Conservation (phyloP, 2,329 filamentous ascomycete species). For the Colletotrichum sp. region DNA sequence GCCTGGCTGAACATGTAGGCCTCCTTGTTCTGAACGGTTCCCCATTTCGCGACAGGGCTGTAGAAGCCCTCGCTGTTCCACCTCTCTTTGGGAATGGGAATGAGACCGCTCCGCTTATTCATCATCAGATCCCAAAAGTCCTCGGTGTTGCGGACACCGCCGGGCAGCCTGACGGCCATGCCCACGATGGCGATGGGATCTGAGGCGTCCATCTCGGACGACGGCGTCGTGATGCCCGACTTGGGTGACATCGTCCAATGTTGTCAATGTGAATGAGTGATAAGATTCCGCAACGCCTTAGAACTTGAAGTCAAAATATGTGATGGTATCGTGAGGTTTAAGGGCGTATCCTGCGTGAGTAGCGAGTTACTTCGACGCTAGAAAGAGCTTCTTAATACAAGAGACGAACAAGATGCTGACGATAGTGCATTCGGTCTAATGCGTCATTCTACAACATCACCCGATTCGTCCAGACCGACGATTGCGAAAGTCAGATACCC, state of each 20-base stretch:
- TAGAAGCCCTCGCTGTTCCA: slow-evolving; percentile 31
- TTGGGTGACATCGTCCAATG: neutral
- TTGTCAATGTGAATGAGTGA: neutral
- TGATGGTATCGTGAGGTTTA: neutral
- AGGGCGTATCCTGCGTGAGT: neutral
- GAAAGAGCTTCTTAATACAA: neutral
- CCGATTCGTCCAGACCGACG: neutral
- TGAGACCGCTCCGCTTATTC: slow-evolving; percentile 27
- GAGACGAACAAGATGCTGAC: neutral
- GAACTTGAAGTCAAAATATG: neutral
- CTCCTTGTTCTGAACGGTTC: slow-evolving; percentile 14
- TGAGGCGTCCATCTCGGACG: slow-evolving; percentile 1
- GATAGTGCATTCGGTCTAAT: neutral
- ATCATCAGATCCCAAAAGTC: slow-evolving; percentile 36
- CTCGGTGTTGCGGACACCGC: slow-evolving; percentile 27
- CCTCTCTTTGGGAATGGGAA: slow-evolving; percentile 28
- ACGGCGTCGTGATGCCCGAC: neutral
- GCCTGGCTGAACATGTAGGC: slow-evolving; percentile 24
- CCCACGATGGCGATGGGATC: slow-evolving; percentile 35
- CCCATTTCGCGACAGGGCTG: slow-evolving; percentile 8
- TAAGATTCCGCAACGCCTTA: neutral
- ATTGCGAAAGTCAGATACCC: neutral
- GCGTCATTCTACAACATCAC: neutral
- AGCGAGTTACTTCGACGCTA: neutral
- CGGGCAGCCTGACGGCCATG: slow-evolving; percentile 35